These are phyloP conservation scores for Globisporangium nodosum DNA, from an alignment of 352 stramenopile genomes.

Conservation along the genomic window DNA sequence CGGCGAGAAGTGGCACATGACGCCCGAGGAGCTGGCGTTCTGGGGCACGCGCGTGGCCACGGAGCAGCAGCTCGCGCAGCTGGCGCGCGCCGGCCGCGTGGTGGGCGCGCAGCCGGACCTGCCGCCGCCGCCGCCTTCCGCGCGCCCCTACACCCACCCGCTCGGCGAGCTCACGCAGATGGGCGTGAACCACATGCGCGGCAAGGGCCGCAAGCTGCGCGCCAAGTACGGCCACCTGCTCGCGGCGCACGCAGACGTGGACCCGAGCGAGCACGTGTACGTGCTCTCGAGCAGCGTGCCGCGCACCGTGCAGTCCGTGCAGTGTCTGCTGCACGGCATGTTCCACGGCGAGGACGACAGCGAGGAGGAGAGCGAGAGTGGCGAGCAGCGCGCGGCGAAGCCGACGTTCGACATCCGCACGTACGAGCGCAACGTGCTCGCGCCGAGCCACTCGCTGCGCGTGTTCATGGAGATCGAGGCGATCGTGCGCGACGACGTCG, in stretches of 20 bases:
- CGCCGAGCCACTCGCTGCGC: constrained; percentile 46
- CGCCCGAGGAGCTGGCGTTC: constrained; percentile 48
- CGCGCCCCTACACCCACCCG: constrained; percentile 33
- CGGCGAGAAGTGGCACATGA: constrained; percentile 44
- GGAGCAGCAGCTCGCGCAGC: constrained; percentile 32
- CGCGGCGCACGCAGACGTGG: constrained; percentile 1
- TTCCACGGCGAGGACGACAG: constrained; percentile 35
- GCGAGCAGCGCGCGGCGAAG: neutral
- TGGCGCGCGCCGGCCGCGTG: constrained; percentile 39
- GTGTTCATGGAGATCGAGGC: constrained; percentile 72
- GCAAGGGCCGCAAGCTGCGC: constrained; percentile 43
- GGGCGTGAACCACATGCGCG: constrained; percentile 66
- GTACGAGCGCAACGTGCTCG: constrained; percentile 58
- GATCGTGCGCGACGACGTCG: constrained; percentile 57
- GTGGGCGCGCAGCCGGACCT: constrained; percentile 41
- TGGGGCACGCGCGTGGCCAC: constrained; percentile 58
- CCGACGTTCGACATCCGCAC: constrained; percentile 58
- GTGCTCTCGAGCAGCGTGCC: constrained; percentile 74
- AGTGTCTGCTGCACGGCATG: constrained; percentile 67
- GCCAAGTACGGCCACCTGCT: constrained; percentile 45
- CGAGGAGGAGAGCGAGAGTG: neutral
- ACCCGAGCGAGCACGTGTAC: constrained; percentile 50
- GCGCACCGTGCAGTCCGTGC: constrained; percentile 71
- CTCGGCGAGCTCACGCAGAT: constrained; percentile 58
- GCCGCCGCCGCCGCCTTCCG: constrained; percentile 35